Percentiles rank a stretch among this genome's conserved stretches.
Conservation (phyloP, 2,329 filamentous ascomycete species). For the Fonsecaea erecta region DNA sequence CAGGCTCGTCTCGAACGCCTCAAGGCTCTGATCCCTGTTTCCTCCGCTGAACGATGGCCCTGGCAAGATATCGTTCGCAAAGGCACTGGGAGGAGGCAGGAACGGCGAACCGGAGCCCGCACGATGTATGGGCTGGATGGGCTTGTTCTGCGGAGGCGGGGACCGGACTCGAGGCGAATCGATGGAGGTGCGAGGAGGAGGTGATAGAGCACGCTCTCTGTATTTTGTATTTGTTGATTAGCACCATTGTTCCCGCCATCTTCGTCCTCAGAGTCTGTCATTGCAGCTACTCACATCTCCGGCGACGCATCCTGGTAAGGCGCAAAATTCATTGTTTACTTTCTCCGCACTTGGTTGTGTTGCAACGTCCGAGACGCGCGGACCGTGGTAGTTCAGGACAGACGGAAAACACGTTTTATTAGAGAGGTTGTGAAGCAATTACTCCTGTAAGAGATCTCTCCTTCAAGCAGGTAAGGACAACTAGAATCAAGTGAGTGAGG, state of each 20-base stretch:
- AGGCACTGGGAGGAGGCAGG: conserved; percentile 47
- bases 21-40: conserved; percentile 67
- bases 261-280: not conserved
- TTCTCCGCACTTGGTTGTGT: conserved; percentile 1
- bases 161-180: conserved; percentile 61
- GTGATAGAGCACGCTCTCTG: conserved; percentile 74
- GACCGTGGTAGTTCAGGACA: not conserved
- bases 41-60: conserved; percentile 46
- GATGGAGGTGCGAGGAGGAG: conserved; percentile 51
- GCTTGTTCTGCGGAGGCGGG: conserved; percentile 54
- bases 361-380: not conserved
- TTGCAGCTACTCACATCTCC: conserved; percentile 56
- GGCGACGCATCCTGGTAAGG: conserved; percentile 94
- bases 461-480: not conserved
- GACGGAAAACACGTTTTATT: not conserved
- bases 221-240: not conserved
- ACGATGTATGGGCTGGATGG: conserved; percentile 50
- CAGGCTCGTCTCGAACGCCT: conserved; percentile 83
- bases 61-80: conserved; percentile 40
- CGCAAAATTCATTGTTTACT: conserved; percentile 79
- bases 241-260: not conserved
- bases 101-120: conserved; percentile 49
- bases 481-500: not conserved
- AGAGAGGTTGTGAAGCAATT: not conserved
- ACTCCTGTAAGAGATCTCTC: not conserved